Percentiles rank a stretch among this genome's conserved stretches.
Conservation (phyloP, 176 grass and related monocot genomes). For the Luzula sylvatica region DNA sequence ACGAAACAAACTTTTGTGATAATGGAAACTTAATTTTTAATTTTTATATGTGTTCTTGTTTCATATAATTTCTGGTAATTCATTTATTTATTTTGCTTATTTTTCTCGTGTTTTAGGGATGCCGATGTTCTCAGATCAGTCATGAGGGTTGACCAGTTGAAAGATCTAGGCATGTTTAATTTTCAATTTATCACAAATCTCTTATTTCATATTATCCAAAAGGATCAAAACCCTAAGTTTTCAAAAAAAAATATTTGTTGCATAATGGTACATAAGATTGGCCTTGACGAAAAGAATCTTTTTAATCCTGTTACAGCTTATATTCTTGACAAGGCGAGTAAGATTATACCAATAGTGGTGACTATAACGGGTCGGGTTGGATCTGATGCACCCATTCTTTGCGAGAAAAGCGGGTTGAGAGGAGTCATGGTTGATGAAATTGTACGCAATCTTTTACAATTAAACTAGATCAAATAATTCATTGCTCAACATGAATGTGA, state of each 20-base stretch:
- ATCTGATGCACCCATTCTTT: slow-evolving; percentile 75
- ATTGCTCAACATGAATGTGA: not conserved
- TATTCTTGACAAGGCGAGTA: slow-evolving; percentile 77
- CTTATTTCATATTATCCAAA: not conserved
- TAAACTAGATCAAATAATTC: too few species aligned
- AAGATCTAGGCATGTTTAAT: slow-evolving; percentile 77
- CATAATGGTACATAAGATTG: not conserved
- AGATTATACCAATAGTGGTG: slow-evolving; percentile 72
- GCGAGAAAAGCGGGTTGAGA: slow-evolving; percentile 87
- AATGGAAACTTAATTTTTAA: too few species aligned
- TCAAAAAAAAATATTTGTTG: not conserved
- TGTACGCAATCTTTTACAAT: slow-evolving; percentile 30
- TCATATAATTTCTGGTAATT: too few species aligned
- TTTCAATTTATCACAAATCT: not conserved
- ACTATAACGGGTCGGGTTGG: slow-evolving; percentile 73
- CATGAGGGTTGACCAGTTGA: slow-evolving; percentile 61
- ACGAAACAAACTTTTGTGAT: too few species aligned
- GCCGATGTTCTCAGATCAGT: slow-evolving; percentile 71
- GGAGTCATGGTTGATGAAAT: slow-evolving; percentile 83
- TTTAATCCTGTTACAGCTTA: slow-evolving; percentile 31
- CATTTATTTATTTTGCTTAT: not conserved
- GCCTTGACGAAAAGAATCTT: slow-evolving; percentile 1
- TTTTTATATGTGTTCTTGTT: too few species aligned
- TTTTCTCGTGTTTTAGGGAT: slow-evolving; percentile 33
- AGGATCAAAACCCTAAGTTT: not conserved